Evolutionary conservation across 225 moss, liverwort and hornwort genomes (phyloP).

Genomic region (Bryoerythrophyllum caledonicum): DNA sequence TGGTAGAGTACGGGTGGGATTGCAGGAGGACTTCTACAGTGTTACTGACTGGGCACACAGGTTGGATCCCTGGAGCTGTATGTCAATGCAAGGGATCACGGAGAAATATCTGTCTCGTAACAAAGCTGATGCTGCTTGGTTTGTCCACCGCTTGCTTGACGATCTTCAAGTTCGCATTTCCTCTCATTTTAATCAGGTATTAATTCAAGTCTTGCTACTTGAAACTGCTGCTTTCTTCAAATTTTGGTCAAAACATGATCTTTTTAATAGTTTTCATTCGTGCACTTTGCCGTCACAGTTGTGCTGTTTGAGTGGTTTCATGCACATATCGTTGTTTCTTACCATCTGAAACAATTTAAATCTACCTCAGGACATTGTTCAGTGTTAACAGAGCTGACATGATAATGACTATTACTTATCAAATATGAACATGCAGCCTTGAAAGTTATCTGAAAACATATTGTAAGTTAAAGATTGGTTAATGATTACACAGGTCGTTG

Average conservation of each 20-base stretch:
- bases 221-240: neutral
- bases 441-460: neutral
- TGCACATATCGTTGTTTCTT: neutral
- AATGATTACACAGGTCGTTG: slow-evolving; percentile 59
- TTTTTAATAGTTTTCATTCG: neutral
- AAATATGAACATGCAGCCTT: neutral
- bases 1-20: neutral
- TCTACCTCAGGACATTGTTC: neutral
- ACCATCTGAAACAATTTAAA: slow-evolving; percentile 1
- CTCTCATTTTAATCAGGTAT: slow-evolving; percentile 78
- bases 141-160: slow-evolving; percentile 82
- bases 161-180: slow-evolving; percentile 78
- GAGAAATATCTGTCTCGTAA: slow-evolving; percentile 79
- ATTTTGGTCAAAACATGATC: neutral
- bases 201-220: neutral
- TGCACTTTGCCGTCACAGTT: neutral
- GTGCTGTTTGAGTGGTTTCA: neutral
- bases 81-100: slow-evolving; percentile 82
- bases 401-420: neutral
- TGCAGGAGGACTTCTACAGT: slow-evolving; percentile 82
- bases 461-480: slow-evolving; percentile 5
- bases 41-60: slow-evolving; percentile 90
- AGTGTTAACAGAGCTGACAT: neutral
- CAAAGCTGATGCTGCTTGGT: slow-evolving; percentile 80
- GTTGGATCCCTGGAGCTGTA: slow-evolving; percentile 84